These are phyloP conservation scores for Antitrichia curtipendula DNA, from an alignment of 225 moss, liverwort and hornwort species.

Conservation along the genomic window DNA sequence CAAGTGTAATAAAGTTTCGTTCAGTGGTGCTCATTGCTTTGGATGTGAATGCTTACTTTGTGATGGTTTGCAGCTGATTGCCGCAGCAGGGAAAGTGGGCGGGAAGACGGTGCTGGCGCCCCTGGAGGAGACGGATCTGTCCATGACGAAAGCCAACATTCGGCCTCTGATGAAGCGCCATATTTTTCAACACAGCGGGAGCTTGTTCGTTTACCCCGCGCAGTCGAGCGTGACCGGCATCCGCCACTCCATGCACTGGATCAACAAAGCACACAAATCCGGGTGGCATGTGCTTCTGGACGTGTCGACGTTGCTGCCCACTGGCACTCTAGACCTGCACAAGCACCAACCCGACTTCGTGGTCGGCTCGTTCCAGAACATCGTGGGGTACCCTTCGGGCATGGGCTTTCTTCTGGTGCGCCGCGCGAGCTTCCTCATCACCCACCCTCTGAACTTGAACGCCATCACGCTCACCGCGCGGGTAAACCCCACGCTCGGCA, in stretches of 20 bases:
- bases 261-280: slow-evolving; percentile 22
- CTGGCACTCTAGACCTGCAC: slow-evolving; percentile 36
- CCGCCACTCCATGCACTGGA: slow-evolving; percentile 31
- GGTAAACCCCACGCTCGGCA: not conserved
- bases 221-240: slow-evolving; percentile 25
- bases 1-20: not conserved
- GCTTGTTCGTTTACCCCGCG: slow-evolving; percentile 30
- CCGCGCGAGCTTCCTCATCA: slow-evolving; percentile 23
- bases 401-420: slow-evolving; percentile 58
- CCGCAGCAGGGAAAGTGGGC: slow-evolving; percentile 23
- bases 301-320: slow-evolving; percentile 42
- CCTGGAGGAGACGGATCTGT: slow-evolving; percentile 38
- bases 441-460: not conserved
- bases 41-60: not conserved
- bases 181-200: slow-evolving; percentile 1
- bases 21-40: not conserved
- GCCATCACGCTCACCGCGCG: slow-evolving; percentile 1
- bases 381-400: slow-evolving; percentile 62
- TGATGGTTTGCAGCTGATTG: slow-evolving; percentile 3
- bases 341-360: slow-evolving; percentile 52
- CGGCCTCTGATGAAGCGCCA: slow-evolving; percentile 24
- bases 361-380: slow-evolving; percentile 54
- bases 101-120: slow-evolving; percentile 49
- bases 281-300: slow-evolving; percentile 32
- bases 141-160: slow-evolving; percentile 16